Evolutionary conservation across 306 rosid genomes (phyloP).

Genomic region (Chamaecrista fasciculata): DNA sequence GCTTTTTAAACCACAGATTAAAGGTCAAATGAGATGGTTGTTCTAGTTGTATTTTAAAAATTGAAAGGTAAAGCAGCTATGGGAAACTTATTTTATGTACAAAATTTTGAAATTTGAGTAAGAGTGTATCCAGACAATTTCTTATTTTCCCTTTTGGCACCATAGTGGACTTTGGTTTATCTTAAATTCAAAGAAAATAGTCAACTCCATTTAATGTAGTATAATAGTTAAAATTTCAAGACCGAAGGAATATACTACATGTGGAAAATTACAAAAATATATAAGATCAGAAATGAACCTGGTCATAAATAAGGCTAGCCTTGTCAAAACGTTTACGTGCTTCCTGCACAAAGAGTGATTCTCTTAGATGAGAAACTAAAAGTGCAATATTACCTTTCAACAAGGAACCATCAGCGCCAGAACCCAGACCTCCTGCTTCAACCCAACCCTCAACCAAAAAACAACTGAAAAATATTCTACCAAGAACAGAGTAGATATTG

Average conservation of each 20-base stretch:
- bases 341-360: conserved; percentile 71
- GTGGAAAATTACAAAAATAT: conserved; percentile 16
- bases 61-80: not conserved
- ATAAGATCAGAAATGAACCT: conserved; percentile 51
- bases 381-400: conserved; percentile 21
- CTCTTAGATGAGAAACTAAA: conserved; percentile 38
- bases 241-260: conserved; percentile 6
- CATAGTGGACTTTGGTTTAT: conserved; percentile 15
- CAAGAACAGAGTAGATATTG: conserved; percentile 18
- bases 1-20: not conserved
- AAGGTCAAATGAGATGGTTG: conserved; percentile 11
- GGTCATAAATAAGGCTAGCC: conserved; percentile 96
- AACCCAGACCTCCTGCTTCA: conserved; percentile 1
- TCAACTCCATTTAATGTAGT: not conserved
- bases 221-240: not conserved
- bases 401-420: conserved; percentile 9
- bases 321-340: conserved; percentile 97
- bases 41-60: not conserved
- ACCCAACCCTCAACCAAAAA: conserved; percentile 3
- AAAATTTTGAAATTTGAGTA: not conserved
- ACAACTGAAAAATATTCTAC: conserved; percentile 11
- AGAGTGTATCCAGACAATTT: not conserved
- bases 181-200: conserved; percentile 17
- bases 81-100: conserved; percentile 14
- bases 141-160: conserved; percentile 15